These are phyloP conservation scores for Priceomyces fermenticarens DNA, from an alignment of 805 yeast genomes.

Conservation along the genomic window DNA sequence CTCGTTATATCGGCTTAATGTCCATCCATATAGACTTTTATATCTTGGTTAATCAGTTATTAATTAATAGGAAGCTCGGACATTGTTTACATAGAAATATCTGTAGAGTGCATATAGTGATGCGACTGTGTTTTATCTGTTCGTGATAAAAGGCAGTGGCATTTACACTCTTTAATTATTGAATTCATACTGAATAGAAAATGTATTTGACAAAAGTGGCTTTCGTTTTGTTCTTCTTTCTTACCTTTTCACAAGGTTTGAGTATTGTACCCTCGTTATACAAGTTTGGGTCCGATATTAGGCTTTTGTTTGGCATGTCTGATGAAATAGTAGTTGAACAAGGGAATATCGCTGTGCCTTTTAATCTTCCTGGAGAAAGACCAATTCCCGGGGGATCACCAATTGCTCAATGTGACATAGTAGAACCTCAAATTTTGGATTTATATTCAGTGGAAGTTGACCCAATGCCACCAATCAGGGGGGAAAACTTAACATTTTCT, in stretches of 20 bases:
- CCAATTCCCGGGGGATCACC: conserved; percentile 95
- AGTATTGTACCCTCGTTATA: conserved; percentile 19
- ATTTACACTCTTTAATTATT: too few relatives aligned
- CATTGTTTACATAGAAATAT: background rate
- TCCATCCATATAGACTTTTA: background rate
- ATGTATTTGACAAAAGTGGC: too few relatives aligned
- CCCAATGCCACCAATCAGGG: conserved; percentile 90
- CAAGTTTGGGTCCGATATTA: conserved; percentile 11
- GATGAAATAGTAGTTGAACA: background rate
- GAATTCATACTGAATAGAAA: too few relatives aligned
- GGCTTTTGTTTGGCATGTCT: background rate
- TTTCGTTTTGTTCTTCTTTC: too few relatives aligned
- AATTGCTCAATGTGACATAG: conserved; percentile 68
- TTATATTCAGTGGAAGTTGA: conserved; percentile 56
- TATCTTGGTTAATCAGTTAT: background rate
- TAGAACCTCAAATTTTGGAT: conserved; percentile 58
- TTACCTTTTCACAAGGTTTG: conserved; percentile 10
- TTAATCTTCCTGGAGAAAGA: conserved; percentile 43
- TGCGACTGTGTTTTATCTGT: background rate
- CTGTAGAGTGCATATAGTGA: conserved; percentile 5
- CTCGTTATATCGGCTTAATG: conserved; percentile 57
- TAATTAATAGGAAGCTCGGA: background rate
- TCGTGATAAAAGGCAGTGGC: too few relatives aligned
- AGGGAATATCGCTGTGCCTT: conserved; percentile 8
- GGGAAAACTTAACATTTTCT: conserved; percentile 72